Conservation (phyloP, 257 asterid species). For the Sherardia arvensis region DNA sequence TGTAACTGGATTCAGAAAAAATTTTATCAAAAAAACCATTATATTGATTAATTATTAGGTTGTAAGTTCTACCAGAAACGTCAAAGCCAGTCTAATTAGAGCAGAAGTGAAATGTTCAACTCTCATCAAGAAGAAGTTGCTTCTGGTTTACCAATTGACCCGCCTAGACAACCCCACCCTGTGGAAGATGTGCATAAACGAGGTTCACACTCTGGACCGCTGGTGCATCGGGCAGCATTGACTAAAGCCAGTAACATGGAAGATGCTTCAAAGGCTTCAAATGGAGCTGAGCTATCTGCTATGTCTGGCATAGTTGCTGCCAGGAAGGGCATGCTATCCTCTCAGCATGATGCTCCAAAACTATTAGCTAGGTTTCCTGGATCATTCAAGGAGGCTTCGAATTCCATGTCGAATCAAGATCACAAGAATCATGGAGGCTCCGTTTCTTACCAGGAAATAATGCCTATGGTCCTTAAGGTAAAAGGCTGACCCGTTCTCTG, state of each 20-base stretch:
- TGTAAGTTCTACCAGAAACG: too few relatives aligned
- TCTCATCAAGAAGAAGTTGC: slow-evolving; percentile 87
- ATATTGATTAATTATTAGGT: too few relatives aligned
- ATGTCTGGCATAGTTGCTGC: slow-evolving; percentile 82
- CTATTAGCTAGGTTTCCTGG: slow-evolving; percentile 72
- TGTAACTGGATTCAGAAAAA: too few relatives aligned
- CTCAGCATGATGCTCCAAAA: slow-evolving; percentile 62
- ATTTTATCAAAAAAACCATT: too few relatives aligned
- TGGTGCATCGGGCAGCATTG: slow-evolving; percentile 83
- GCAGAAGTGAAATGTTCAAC: slow-evolving; percentile 95
- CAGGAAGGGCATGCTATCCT: slow-evolving; percentile 63
- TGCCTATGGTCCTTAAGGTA: too few relatives aligned
- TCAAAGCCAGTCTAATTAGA: slow-evolving; percentile 59
- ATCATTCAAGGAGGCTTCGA: slow-evolving; percentile 74
- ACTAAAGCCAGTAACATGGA: slow-evolving; percentile 57
- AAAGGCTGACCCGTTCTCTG: too few relatives aligned
- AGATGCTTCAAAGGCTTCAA: slow-evolving; percentile 54
- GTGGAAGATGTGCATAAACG: slow-evolving; percentile 62
- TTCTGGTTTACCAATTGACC: slow-evolving; percentile 93
- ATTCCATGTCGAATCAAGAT: slow-evolving; percentile 38
- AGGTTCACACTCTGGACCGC: slow-evolving; percentile 95
- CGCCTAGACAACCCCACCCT: slow-evolving; percentile 71
- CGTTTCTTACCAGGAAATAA: slow-evolving; percentile 29
- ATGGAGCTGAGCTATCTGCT: slow-evolving; percentile 50
- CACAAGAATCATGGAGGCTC: slow-evolving; percentile 25